Evolutionary conservation across 768 basidiomycete species (phyloP), one percentile per base, ranked within the genome.

Genomic region (Vararia minispora): DNA sequence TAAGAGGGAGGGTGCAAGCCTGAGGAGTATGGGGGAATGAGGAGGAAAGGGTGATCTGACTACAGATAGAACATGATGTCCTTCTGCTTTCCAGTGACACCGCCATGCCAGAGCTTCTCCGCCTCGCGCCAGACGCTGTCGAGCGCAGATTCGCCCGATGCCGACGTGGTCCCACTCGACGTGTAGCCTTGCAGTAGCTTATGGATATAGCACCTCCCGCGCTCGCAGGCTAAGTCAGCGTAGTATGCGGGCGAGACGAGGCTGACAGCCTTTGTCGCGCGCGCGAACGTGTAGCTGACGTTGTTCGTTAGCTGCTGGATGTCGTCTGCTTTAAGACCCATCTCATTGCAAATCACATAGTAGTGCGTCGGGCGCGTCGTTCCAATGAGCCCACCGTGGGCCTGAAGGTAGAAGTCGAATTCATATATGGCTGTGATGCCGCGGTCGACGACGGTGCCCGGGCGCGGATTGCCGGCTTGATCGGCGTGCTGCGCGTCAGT

Each of bases 51-150:
- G 9, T 36, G 27, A 33, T 20, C 24, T 6, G 39, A 27, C 65
- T 45, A 83, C n/a, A 85, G 61, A 56, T 86, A 86, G 50, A 71
- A 86, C 82, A 86, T 86, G 0, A 76, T 77, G 26, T 80, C 68
- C 58, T 72, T 79, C 52, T 85, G 54, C 5, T 49, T 54, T 2
- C 65, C 70, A 12, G 53, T 45, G 12, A 81, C 76, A 1, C 79
- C 82, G 3, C 52, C 52, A 13, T 56, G 54, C 85, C 85, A 89
- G 28, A 68, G 37, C 12, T 35, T 50, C 37, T 50, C 30, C 1
- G 82, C 85, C 51, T 80, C 79, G 12, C 51, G 52, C 45, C 63
- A 60, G 11, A 79, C 66, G 20, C 65, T 62, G 28, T 74, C 65
- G 16, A 76, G 75, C 0, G 58, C 41, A 2, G 57, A 53, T 26